phyloP scores from a whole-genome alignment of 305 asterid species.

The Ilex paraguariensis region DNA sequence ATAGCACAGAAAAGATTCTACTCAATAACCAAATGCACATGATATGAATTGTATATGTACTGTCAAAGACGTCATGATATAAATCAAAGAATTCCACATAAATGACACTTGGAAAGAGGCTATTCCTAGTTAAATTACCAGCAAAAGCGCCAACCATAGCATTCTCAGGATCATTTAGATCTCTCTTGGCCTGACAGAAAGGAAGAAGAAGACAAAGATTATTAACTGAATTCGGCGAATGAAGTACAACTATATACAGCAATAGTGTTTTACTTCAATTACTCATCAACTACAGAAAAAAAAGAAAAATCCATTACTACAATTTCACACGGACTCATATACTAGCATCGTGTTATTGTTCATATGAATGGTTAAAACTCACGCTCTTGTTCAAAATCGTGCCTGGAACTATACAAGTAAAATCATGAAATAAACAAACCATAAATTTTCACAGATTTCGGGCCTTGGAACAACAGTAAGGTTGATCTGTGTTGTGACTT shows the following conservation, averaged over 20 bases:
- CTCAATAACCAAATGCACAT: too few relatives aligned
- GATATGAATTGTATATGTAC: background rate
- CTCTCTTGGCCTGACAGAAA: slow-evolving; percentile 76
- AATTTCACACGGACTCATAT: too few relatives aligned
- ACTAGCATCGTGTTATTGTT: too few relatives aligned
- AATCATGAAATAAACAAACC: background rate
- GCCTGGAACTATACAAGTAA: slow-evolving; percentile 5
- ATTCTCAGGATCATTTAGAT: slow-evolving; percentile 84
- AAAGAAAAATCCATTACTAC: too few relatives aligned
- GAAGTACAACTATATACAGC: too few relatives aligned
- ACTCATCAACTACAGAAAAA: too few relatives aligned
- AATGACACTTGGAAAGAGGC: slow-evolving; percentile 5
- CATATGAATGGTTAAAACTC: background rate
- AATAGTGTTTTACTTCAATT: too few relatives aligned
- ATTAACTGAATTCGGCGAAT: too few relatives aligned
- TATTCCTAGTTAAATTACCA: slow-evolving; percentile 41
- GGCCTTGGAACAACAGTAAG: too few relatives aligned
- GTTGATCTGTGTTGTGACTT: too few relatives aligned
- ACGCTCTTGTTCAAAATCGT: background rate
- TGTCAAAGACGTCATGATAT: background rate
- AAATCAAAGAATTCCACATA: background rate
- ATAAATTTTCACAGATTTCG: too few relatives aligned
- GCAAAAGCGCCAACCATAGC: slow-evolving; percentile 92
- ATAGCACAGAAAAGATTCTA: too few relatives aligned
- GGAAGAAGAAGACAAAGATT: background rate